Conservation (phyloP, 192 early-diverging fungal genomes). For the Kappamyces sp. region DNA sequence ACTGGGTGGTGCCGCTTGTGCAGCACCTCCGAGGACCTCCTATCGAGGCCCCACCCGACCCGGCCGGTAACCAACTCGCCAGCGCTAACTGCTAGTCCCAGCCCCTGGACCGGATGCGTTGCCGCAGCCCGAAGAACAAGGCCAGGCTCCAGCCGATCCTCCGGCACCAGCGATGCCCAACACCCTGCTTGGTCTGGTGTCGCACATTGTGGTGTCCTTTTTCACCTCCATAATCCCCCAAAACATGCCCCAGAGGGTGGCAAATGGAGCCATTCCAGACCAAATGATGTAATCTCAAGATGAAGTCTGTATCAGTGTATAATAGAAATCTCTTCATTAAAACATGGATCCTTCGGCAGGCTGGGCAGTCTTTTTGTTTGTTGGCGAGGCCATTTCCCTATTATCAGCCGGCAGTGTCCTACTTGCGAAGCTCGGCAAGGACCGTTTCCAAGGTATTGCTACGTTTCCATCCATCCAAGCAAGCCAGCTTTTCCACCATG, state of each 20-base stretch:
- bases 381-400: slow-evolving; percentile 82
- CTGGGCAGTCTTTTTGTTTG: slow-evolving; percentile 80
- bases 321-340: slow-evolving; percentile 22
- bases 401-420: slow-evolving; percentile 10
- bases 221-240: slow-evolving; percentile 7
- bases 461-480: slow-evolving; percentile 81
- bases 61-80: too few relatives aligned
- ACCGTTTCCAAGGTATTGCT: slow-evolving; percentile 71
- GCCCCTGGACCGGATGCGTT: background rate
- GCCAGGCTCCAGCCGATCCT: background rate
- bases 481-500: slow-evolving; percentile 66
- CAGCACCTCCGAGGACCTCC: too few relatives aligned
- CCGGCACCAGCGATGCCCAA: background rate
- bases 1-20: too few relatives aligned
- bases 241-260: slow-evolving; percentile 5
- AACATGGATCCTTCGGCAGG: slow-evolving; percentile 74
- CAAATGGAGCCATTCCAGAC: too few relatives aligned
- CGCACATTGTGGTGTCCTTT: slow-evolving; percentile 8
- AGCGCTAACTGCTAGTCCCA: too few relatives aligned
- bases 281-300: too few relatives aligned
- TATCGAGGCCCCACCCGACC: too few relatives aligned
- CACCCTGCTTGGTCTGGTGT: slow-evolving; percentile 8
- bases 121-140: slow-evolving; percentile 6
- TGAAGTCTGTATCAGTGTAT: too few relatives aligned
- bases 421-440: slow-evolving; percentile 76